phyloP scores from a whole-genome alignment of 495 filamentous ascomycete genomes.

The Sphaerosporella brunnea region DNA sequence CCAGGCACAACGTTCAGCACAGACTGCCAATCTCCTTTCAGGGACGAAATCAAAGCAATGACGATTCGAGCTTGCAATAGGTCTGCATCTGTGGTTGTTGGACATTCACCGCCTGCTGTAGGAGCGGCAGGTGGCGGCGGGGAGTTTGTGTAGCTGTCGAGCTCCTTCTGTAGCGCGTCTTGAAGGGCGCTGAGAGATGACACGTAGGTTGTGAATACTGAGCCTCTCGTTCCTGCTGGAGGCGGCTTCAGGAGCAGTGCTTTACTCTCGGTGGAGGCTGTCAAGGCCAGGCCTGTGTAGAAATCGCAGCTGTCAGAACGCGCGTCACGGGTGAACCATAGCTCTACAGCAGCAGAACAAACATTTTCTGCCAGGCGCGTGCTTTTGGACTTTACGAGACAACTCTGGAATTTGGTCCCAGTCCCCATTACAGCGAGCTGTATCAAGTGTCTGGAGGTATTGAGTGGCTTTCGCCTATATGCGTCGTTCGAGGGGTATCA shows the following conservation, averaged over 20 bases:
- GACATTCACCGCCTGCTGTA: slow-evolving; percentile 16
- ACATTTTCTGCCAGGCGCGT: slow-evolving; percentile 78
- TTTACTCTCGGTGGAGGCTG: slow-evolving; percentile 19
- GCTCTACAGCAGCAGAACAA: slow-evolving; percentile 25
- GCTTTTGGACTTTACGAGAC: slow-evolving; percentile 77
- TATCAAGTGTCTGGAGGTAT: slow-evolving; percentile 65
- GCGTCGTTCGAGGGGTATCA: too few species aligned
- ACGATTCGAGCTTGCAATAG: slow-evolving; percentile 18
- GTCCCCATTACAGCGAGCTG: slow-evolving; percentile 66
- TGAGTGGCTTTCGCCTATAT: slow-evolving; percentile 53
- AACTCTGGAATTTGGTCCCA: slow-evolving; percentile 86
- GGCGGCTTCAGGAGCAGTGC: slow-evolving; percentile 14
- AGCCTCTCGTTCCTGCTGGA: slow-evolving; percentile 7
- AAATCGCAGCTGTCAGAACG: slow-evolving; percentile 2
- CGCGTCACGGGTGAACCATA: slow-evolving; percentile 3
- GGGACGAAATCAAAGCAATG: slow-evolving; percentile 17
- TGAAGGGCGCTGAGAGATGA: slow-evolving; percentile 18
- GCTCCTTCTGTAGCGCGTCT: slow-evolving; percentile 15
- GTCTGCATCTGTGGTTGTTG: slow-evolving; percentile 17
- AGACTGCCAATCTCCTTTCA: slow-evolving; percentile 21
- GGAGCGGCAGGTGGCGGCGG: slow-evolving; percentile 20
- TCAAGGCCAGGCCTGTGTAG: slow-evolving; percentile 19
- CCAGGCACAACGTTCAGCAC: slow-evolving; percentile 16
- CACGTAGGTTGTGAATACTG: slow-evolving; percentile 19
- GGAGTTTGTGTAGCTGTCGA: slow-evolving; percentile 5